Conservation (phyloP, 139 green algal species). For the Marvania coccoides region DNA sequence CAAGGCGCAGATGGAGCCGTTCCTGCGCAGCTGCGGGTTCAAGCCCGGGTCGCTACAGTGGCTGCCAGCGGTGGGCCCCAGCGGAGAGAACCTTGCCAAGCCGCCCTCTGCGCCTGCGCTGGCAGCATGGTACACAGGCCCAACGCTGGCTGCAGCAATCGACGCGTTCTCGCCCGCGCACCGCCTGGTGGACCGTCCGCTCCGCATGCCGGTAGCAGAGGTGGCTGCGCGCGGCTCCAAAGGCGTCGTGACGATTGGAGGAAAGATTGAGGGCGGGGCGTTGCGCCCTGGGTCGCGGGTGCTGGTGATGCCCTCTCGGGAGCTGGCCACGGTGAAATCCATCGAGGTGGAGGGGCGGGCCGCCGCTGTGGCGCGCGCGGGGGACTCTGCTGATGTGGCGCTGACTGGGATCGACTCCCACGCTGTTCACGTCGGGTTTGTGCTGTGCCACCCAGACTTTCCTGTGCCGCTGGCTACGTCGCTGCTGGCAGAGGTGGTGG, state of each 20-base stretch:
- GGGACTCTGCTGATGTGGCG: constrained; percentile 70
- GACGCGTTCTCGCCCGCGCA: constrained; percentile 54
- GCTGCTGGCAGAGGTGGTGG: constrained; percentile 63
- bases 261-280: constrained; percentile 80
- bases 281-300: constrained; percentile 49
- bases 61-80: constrained; percentile 71
- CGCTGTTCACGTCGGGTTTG: constrained; percentile 5
- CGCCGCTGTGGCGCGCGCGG: constrained; percentile 52
- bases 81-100: constrained; percentile 73
- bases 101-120: constrained; percentile 33
- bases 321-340: constrained; percentile 43
- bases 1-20: constrained; percentile 59
- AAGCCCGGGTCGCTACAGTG: constrained; percentile 54
- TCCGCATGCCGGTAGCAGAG: constrained; percentile 68
- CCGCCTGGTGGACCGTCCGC: constrained; percentile 36
- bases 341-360: constrained; percentile 20
- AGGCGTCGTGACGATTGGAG: constrained; percentile 43
- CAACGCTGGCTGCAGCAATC: constrained; percentile 64
- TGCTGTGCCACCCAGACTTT: constrained; percentile 65
- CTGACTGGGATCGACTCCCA: constrained; percentile 49
- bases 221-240: constrained; percentile 27
- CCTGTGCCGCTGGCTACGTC: constrained; percentile 53
- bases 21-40: constrained; percentile 79
- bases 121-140: constrained; percentile 41
- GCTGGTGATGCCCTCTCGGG: constrained; percentile 54